A percentile compares a stretch with the other conserved stretches of the same genome.
These are phyloP conservation scores for Dendrocalamus latiflorus DNA, from an alignment of 202 grass and related monocot genomes.

Conservation along the genomic window DNA sequence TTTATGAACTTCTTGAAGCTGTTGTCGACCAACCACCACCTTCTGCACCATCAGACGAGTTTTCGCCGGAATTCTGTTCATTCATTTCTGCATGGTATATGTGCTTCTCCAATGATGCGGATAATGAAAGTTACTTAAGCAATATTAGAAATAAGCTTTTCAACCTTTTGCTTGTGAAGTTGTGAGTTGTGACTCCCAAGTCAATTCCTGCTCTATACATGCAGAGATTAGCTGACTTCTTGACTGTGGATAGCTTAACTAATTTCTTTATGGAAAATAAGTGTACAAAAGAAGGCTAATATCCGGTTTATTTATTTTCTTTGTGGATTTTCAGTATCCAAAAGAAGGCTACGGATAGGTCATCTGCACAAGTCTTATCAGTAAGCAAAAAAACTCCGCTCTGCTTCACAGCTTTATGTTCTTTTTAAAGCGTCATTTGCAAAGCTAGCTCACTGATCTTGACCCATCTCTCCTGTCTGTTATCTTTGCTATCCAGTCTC, in stretches of 20 bases:
- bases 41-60: constrained; percentile 60
- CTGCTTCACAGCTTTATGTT: neutral
- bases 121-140: neutral
- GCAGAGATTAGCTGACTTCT: neutral
- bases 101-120: neutral
- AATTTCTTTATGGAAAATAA: neutral
- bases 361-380: constrained; percentile 48
- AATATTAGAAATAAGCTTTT: neutral
- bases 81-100: constrained; percentile 81
- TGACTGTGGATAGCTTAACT: neutral
- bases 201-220: neutral
- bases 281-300: neutral
- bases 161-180: neutral
- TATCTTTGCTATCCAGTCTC: constrained; percentile 39
- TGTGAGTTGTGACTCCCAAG: neutral
- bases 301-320: neutral
- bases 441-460: constrained; percentile 9
- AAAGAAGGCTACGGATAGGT: constrained; percentile 59
- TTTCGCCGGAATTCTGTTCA: constrained; percentile 76
- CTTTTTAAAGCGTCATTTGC: neutral
- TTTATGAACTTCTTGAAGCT: constrained; percentile 83
- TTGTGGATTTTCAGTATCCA: constrained; percentile 58
- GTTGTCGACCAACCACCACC: constrained; percentile 75
- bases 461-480: neutral
- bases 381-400: constrained; percentile 36